Evolutionary conservation across 306 rosid genomes (phyloP), one percentile per base, ranked within the genome.

Genomic region (Begonia fuchsioides): DNA sequence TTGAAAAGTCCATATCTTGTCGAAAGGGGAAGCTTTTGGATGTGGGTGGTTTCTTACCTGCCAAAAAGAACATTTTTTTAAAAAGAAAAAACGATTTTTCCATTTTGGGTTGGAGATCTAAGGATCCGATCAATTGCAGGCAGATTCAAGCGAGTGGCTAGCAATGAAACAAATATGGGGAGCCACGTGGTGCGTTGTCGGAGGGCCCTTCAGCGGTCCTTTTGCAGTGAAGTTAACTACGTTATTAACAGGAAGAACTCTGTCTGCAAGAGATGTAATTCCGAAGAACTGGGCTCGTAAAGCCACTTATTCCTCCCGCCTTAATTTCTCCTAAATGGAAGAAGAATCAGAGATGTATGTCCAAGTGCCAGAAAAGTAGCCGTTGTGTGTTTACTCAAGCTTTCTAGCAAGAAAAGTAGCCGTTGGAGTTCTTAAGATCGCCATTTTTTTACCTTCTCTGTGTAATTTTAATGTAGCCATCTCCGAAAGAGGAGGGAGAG

Each of bases 101-200:
- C 32, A 20, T 20, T 20, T 20, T 20, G 32, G 32, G 32, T 20
- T 20, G 3, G 32, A 1, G 32, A 20, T 20, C 32, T 20, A 20
- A 20, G 32, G 1, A 20, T 20, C 32, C 5, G 32, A 20, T 20
- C 32, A 13, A 13, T 11, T 62, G 75, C 81, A 88, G 97, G 87
- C 69, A 18, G 61, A 73, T 40, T 88, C 97, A 0, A 50, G 68
- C 20, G 78, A 78, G 69, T 88, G 97, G 97, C 44, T 72, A 38
- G 53, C 59, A 54, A 84, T 88, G 95, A 72, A 56, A 7, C 97
- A 88, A 66, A 26, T 88, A 15, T 88, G 95, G 97, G 97, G 97
- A 14, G 97, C 97, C 57, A 74, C 63, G 53, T 88, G 95, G 95
- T 64, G 74, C 71, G 62, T 84, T 9, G 55, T 50, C 32, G 58